Base-by-base conservation (phyloP, 1,284 basidiomycete species). In the Macrocybe sp. region DNA sequence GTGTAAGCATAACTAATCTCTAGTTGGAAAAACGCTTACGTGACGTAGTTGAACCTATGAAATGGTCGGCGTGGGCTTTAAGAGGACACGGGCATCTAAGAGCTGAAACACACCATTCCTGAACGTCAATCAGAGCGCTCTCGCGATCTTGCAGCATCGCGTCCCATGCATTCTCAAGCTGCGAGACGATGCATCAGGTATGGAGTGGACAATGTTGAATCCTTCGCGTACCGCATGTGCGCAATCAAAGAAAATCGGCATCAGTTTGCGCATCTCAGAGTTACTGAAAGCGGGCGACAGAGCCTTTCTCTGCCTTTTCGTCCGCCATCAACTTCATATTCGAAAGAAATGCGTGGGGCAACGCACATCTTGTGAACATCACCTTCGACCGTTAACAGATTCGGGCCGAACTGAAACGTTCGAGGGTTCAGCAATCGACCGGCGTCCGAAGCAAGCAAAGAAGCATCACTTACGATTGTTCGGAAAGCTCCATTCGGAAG, bases 41-140 rank as follows among this genome's bases (percentile, higher is more conserved):
- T 68, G 12, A 76, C 61, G 16, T 60, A 62, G 51, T 76, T 77
- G 75, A 76, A 75, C 72, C 76, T 69, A 14, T 32, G 7, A 41
- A 22, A 2, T 22, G 2, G 14, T 39, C 7, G 1, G 37, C 28
- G 37, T 36, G 2, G 34, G 10, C 9, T 36, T 12, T 10, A 12
- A 12, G 34, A 36, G 12, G 34, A 36, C 12, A 36, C 34, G 2
- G 9, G 12, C 34, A 36, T 12, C 2, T 36, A 2, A 12, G 12
- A 10, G 10, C 12, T 10, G 34, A 10, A 10, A 29, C 40, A 41
- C 32, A 41, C 40, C 40, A 41, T 6, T 41, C 7, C 16, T 41
- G 40, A 7, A 41, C 40, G 22, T 41, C 40, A 7, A 41, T 41
- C 10, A 41, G 2, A 7, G 40, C 22, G 14, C 28, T 11, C 6